Conservation (phyloP, 1,284 basidiomycete genomes). For the Tremellales sp. region DNA sequence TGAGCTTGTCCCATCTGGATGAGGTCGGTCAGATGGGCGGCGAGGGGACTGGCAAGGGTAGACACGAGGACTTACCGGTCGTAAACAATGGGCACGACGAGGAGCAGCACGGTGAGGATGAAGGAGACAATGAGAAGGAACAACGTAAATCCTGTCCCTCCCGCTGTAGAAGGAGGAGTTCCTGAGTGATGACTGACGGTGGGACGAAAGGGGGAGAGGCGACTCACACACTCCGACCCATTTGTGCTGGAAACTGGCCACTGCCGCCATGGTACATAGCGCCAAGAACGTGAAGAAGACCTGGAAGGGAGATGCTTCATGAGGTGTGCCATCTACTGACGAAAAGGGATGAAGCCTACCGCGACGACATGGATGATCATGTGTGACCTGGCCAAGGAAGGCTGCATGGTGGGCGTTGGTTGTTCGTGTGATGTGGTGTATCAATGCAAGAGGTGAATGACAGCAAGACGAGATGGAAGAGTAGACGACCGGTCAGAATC, state of each 20-base stretch:
- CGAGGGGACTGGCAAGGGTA: background rate
- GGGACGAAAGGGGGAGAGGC: background rate
- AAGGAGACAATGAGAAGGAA: slow-evolving; percentile 73
- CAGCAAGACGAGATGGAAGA: background rate
- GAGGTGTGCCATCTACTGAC: background rate
- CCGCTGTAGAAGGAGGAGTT: slow-evolving; percentile 56
- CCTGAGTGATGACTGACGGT: background rate
- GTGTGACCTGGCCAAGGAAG: slow-evolving; percentile 21
- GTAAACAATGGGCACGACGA: slow-evolving; percentile 73
- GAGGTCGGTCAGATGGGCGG: background rate
- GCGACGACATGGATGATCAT: slow-evolving; percentile 24
- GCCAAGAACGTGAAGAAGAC: slow-evolving; percentile 84
- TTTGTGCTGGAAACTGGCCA: slow-evolving; percentile 78
- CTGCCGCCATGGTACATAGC: slow-evolving; percentile 79
- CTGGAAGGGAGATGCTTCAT: slow-evolving; percentile 52
- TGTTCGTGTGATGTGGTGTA: no score
- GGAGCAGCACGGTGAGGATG: slow-evolving; percentile 64
- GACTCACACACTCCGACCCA: slow-evolving; percentile 80
- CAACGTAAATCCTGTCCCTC: slow-evolving; percentile 76
- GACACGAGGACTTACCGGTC: slow-evolving; percentile 57
- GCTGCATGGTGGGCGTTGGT: no score
- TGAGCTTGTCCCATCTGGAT: slow-evolving; percentile 60
- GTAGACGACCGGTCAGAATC: slow-evolving; percentile 1
- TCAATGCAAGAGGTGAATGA: background rate
- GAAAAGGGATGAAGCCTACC: slow-evolving; percentile 11